Base-by-base conservation (phyloP, 495 filamentous ascomycete genomes). In the Penicillium canariense region DNA sequence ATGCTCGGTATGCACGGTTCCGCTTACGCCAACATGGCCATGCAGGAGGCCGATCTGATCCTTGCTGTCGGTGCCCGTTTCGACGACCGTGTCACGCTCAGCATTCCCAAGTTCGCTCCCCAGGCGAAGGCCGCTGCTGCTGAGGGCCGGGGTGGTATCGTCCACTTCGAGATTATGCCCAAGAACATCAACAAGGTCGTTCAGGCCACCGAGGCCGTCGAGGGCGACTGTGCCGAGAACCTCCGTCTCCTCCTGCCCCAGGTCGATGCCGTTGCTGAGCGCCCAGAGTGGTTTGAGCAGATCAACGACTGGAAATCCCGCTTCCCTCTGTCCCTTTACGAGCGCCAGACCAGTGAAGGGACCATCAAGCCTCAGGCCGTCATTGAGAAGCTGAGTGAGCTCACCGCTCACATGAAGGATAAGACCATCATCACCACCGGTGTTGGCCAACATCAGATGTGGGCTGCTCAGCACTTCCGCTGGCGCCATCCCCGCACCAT, bases 381-480 rank as follows among this genome's bases (percentile, higher is more conserved):
- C 47, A 91, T 97, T 50, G 84, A 92, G 69, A 89, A 87, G 65
- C 81, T 97, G 28, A 89, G 84, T 66, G 81, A 87, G 15, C 74
- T 94, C 32, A 91, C 88, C 1, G 84, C 82, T 1, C 54, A 83
- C 59, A 82, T 83, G 49, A 95, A 96, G 69, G 76, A 92, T 3
- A 74, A 83, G 55, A 95, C 89, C 15, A 84, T 95, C 68, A 94
- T 97, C 67, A 73, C 91, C 10, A 97, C 93, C 3, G 93, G 92
- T 63, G 93, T 96, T 34, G 92, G 93, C 35, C 93, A 97, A 69
- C 93, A 97, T 72, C 93, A 97, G 74, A 96, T 97, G 94, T 96
- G 93, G 93, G 77, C 87, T 20, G 93, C 91, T 12, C 91, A 96
- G 72, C 89, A 96, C 72, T 97, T 88, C 80, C 86, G 91, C 55